Base-by-base conservation (phyloP, 257 asterid genomes). In the Solanum habrochaites region DNA sequence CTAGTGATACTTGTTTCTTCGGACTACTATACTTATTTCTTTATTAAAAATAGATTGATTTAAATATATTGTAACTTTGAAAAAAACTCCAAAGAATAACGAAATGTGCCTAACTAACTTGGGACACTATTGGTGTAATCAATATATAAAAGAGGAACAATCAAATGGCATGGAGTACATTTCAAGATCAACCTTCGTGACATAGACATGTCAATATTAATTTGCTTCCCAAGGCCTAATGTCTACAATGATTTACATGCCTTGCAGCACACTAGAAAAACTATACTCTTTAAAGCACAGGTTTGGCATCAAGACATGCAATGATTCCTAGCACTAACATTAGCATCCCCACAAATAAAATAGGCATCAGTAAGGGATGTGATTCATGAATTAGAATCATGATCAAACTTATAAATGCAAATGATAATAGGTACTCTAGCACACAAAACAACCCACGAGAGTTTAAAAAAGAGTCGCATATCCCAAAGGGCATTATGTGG, bases 351-450 rank as follows among this genome's bases (percentile, higher is more conserved):
- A 86, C 88, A 93, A 88, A 91, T 89, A 8, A 97, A 93, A 92
- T 93, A 96, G 87, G 95, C 91, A 85, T 95, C 96, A 82, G 92
- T 87, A 42, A 94, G 91, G 23, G 96, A 56, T 39, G 98, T 92
- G 32, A 95, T n/a, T 95, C 43, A 95, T 45, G 95, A 87, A 85
- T 90, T 83, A 13, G 16, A 35, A 25, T 62, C 66, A 62, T 47
- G 87, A 8, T 89, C 91, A 62, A 87, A 85, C 85, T 89, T 89
- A 84, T 64, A 81, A 86, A 86, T 66, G 27, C 64, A 56, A 56
- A 56, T 3, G 64, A 56, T 20, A 56, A 56, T 56, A 56, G 11
- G 25, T 56, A 56, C 2, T 7, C 25, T 18, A 0, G 1, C 0
- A 3, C 64, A 56, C 64, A 56, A 56, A 56, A n/a, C 64, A 18